phyloP scores from a whole-genome alignment of 345 rosid genomes.

The Rhodomyrtus tomentosa region DNA sequence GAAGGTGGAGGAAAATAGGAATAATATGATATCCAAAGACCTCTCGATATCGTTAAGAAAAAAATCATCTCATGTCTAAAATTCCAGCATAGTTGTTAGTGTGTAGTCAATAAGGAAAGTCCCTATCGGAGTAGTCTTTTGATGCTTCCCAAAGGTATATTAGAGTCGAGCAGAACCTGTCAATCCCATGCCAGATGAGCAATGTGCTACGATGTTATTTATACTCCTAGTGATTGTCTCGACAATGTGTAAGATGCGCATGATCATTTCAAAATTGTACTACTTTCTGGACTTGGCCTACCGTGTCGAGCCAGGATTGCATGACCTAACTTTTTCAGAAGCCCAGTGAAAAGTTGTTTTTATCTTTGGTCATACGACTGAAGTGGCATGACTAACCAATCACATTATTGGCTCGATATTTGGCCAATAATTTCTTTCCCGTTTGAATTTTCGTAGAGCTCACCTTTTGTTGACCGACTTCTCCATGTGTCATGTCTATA shows the following conservation, averaged over 20 bases:
- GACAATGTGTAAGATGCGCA: not conserved
- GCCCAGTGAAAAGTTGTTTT: not conserved
- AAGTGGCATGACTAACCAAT: not conserved
- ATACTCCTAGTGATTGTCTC: not conserved
- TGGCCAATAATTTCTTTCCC: no score
- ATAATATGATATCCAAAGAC: not conserved
- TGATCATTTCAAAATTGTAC: no score
- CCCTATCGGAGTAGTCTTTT: not conserved
- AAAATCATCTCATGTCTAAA: not conserved
- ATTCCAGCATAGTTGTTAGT: not conserved
- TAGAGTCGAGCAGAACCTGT: not conserved
- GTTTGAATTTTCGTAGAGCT: not conserved
- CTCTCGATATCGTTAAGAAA: not conserved
- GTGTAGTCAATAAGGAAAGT: not conserved
- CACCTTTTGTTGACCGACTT: not conserved
- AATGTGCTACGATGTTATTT: not conserved
- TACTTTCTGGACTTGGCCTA: no score
- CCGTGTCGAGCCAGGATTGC: no score
- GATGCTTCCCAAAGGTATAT: not conserved
- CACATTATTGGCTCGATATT: not conserved
- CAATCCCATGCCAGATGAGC: not conserved
- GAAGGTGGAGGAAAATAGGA: not conserved
- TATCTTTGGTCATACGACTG: not conserved
- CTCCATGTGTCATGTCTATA: not conserved
- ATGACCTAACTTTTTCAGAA: not conserved